A percentile compares a stretch with the other conserved stretches of the same genome.
Evolutionary conservation across 2,329 filamentous ascomycete species (phyloP).

Genomic region (Colletotrichum salicis): DNA sequence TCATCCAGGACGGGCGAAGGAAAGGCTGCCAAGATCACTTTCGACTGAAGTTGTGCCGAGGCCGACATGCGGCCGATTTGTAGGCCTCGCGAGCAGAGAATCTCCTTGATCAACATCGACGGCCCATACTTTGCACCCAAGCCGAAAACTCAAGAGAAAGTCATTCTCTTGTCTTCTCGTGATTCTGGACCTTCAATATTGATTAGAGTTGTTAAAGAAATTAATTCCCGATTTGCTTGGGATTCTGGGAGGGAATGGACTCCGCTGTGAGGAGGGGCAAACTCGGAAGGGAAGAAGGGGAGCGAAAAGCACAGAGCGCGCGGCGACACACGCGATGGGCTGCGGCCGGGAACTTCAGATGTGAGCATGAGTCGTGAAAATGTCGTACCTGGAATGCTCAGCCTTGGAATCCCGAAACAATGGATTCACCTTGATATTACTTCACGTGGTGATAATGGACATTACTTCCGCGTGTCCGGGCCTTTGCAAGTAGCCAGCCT

Average conservation of each 20-base stretch:
- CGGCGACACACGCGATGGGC: not conserved
- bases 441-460: not conserved
- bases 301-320: slow-evolving; percentile 21
- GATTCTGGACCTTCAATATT: slow-evolving; percentile 6
- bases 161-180: not conserved
- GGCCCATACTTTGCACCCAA: not conserved
- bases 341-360: not conserved
- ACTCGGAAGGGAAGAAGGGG: not conserved
- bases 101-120: not conserved
- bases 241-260: not conserved
- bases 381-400: slow-evolving; percentile 14
- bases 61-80: not conserved
- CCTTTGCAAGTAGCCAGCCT: slow-evolving; percentile 8
- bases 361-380: slow-evolving; percentile 18
- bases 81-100: not conserved
- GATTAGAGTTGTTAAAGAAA: slow-evolving; percentile 23
- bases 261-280: slow-evolving; percentile 26
- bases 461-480: not conserved
- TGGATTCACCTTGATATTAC: slow-evolving; percentile 4
- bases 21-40: not conserved
- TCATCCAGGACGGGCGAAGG: not conserved
- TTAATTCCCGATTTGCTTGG: slow-evolving; percentile 25
- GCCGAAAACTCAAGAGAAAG: not conserved
- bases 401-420: slow-evolving; percentile 20
- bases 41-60: not conserved